Percentiles rank a stretch among this genome's conserved stretches.
These are phyloP conservation scores for Alternaria sp. DNA, from an alignment of 2,329 filamentous ascomycete genomes.

Conservation along the genomic window DNA sequence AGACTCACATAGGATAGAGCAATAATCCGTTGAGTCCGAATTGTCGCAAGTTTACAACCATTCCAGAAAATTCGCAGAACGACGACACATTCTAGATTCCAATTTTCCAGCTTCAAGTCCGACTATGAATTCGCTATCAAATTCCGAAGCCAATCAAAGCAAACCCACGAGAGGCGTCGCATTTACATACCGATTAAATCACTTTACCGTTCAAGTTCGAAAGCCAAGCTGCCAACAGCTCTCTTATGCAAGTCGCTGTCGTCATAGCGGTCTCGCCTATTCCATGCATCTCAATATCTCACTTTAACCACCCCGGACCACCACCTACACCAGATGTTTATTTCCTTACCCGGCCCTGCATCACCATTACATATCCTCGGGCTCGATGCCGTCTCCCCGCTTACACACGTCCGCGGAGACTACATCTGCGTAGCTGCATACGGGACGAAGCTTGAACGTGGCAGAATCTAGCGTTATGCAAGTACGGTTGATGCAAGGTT, in stretches of 20 bases:
- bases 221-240: background rate
- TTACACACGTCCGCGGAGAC: background rate
- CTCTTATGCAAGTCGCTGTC: background rate
- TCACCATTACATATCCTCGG: background rate
- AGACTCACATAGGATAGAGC: background rate
- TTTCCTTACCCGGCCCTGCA: background rate
- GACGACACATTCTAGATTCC: background rate
- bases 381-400: background rate
- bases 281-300: background rate
- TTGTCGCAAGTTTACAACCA: background rate
- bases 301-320: background rate
- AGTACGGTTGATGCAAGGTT: background rate
- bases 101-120: background rate
- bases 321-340: background rate
- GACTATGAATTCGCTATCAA: background rate
- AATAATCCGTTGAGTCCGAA: background rate
- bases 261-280: background rate
- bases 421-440: background rate
- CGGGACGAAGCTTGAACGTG: background rate
- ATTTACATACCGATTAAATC: background rate
- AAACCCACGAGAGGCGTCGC: background rate
- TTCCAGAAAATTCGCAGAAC: background rate
- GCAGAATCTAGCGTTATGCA: background rate
- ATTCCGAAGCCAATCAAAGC: background rate
- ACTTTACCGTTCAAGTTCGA: background rate